A percentile compares a stretch with the other conserved stretches of the same genome.
Conservation (phyloP, 257 asterid species). For the Striga asiatica region DNA sequence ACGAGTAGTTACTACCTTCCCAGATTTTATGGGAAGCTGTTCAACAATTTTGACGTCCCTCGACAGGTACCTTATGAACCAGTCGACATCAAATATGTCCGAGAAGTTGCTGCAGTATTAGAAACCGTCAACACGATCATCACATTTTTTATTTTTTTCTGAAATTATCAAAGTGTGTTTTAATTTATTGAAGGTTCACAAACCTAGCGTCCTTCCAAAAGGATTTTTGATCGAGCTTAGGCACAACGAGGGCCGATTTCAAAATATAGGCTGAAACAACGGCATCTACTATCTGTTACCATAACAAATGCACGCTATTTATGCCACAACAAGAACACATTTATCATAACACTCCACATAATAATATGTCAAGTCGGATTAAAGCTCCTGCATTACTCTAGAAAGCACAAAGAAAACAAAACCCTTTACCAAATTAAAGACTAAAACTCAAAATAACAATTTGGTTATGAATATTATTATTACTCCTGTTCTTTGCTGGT, state of each 20-base stretch:
- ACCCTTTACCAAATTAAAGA: too few species aligned
- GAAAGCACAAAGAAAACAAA: too few species aligned
- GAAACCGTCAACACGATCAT: not conserved
- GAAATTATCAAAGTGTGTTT: too few species aligned
- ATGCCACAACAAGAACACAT: not conserved
- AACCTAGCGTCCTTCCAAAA: constrained; percentile 82
- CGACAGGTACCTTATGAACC: constrained; percentile 39
- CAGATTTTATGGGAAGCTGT: constrained; percentile 37
- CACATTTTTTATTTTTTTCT: too few species aligned
- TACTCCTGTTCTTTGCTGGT: constrained; percentile 90
- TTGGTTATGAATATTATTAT: too few species aligned
- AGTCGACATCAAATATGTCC: constrained; percentile 50
- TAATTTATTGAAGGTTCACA: too few species aligned
- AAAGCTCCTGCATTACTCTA: too few species aligned
- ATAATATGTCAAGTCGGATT: not conserved
- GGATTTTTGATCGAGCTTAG: constrained; percentile 61
- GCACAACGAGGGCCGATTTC: constrained; percentile 62
- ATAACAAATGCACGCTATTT: too few species aligned
- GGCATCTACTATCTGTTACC: constrained; percentile 73
- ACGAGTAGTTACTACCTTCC: constrained; percentile 36
- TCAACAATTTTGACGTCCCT: constrained; percentile 42
- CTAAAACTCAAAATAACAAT: too few species aligned
- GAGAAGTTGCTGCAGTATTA: constrained; percentile 81
- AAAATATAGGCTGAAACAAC: constrained; percentile 71
- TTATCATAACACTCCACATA: too few species aligned